Conservation (phyloP, 1,139 yeast species). For the Taphrina wiesneri region DNA sequence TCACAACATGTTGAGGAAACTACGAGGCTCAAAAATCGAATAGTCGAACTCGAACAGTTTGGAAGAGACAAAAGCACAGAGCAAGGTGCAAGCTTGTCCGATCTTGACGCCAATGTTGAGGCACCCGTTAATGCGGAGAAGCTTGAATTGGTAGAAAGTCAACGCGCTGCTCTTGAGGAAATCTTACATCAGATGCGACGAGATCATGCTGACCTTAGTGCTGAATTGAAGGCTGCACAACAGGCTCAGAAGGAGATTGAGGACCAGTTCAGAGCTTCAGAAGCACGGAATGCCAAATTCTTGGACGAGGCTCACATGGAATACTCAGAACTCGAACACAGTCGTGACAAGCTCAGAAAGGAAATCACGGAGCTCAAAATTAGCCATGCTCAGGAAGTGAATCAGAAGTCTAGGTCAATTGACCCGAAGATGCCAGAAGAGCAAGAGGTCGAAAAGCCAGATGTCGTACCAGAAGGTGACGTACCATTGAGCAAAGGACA, state of each 20-base stretch:
- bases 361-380: slow-evolving; percentile 25
- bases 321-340: background rate
- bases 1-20: slow-evolving; percentile 15
- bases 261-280: background rate
- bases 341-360: slow-evolving; percentile 15
- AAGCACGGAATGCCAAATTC: background rate
- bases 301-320: background rate
- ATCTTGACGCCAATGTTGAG: background rate
- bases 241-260: background rate
- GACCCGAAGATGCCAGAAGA: background rate
- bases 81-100: background rate
- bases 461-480: background rate
- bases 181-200: background rate
- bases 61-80: background rate
- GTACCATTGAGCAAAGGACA: slow-evolving; percentile 36
- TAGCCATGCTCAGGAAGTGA: slow-evolving; percentile 5
- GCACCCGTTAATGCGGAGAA: background rate
- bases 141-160: background rate
- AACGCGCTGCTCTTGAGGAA: background rate
- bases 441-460: background rate
- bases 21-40: background rate
- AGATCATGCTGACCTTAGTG: background rate
- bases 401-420: background rate
- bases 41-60: background rate
- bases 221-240: background rate